Base-by-base conservation (phyloP, 768 basidiomycete genomes). In the Leccinum ochraceum region DNA sequence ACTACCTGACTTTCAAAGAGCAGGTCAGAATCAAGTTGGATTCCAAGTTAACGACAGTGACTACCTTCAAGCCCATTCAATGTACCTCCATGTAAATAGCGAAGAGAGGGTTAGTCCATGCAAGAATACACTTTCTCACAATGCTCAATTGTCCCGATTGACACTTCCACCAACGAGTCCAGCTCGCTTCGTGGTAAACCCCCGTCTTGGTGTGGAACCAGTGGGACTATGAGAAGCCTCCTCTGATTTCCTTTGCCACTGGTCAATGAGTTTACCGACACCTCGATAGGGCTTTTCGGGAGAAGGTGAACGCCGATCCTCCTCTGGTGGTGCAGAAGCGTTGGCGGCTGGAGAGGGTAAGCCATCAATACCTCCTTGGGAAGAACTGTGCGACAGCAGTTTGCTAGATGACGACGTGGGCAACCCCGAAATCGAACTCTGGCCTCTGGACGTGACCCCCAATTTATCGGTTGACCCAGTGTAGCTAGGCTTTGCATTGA, bases 281-380 rank as follows among this genome's bases (percentile, higher is more conserved):
- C 92, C 92, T 68, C 86, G 87, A 72, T 87, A 94, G 34, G 89
- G 88, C 57, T 81, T 80, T 69, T 94, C 92, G 8, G 90, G 89
- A 9, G 89, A 88, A 6, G 89, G 78, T 14, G 89, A 79, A 14
- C 81, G 80, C 22, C 58, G 53, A 14, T 75, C 68, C 39, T 74
- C 72, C 42, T 66, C 72, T n/a, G 61, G 42, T 20, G 67, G 63
- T 42, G 51, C 5, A 16, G 54, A 6, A 8, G 36, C 55, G 28
- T 64, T 75, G 37, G 57, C n/a, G 6, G 46, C 34, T 24, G 55
- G 56, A 52, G 58, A 53, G 42, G 72, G 72, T 42, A 74, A 55
- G 1, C 72, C 74, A 50, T 74, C 74, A n/a, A 74, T 32, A 10
- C 51, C 60, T 30, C 65, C 66, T 49, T 60, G 63, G 11, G 62